These are phyloP conservation scores for Chaetomiaceae sp. DNA, from an alignment of 2,329 filamentous ascomycete species.

Conservation along the genomic window DNA sequence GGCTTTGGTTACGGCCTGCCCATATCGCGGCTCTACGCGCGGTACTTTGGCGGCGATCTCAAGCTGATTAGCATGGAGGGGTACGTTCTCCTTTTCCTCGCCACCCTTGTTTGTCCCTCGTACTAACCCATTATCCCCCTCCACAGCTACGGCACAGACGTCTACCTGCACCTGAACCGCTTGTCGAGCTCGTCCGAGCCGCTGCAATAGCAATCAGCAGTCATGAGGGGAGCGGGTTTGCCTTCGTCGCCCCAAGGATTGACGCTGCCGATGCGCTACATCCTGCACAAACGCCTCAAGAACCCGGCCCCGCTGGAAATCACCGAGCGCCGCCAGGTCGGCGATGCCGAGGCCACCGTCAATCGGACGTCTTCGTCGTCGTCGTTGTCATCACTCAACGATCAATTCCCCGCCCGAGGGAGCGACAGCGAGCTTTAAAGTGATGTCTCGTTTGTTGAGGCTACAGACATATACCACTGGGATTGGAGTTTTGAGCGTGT, in stretches of 20 bases:
- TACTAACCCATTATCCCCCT: conserved; percentile 17
- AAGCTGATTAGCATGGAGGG: conserved; percentile 99
- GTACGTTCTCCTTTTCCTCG: conserved; percentile 46
- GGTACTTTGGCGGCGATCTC: conserved; percentile 95
- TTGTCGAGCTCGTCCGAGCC: conserved; percentile 94
- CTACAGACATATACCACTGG: too few relatives aligned
- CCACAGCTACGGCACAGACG: conserved; percentile 87
- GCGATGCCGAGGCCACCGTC: conserved; percentile 74
- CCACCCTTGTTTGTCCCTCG: neutral
- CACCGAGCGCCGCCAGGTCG: conserved; percentile 82
- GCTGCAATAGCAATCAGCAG: conserved; percentile 87
- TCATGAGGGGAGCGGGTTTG: conserved; percentile 61
- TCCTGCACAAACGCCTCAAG: conserved; percentile 63
- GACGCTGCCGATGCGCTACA: conserved; percentile 50
- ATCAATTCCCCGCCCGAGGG: conserved; percentile 5
- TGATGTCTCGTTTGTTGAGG: too few relatives aligned
- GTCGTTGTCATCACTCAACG: neutral
- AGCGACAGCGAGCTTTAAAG: conserved; percentile 21
- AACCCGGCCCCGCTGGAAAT: conserved; percentile 55
- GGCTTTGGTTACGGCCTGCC: conserved; percentile 97
- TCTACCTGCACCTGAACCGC: conserved; percentile 95
- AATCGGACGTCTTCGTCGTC: conserved; percentile 33
- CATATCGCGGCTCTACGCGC: conserved; percentile 86
- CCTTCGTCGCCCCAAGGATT: conserved; percentile 52
- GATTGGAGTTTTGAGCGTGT: too few relatives aligned